These are phyloP conservation scores for Daldinia caldariorum DNA, from an alignment of 495 filamentous ascomycete species.

Conservation along the genomic window DNA sequence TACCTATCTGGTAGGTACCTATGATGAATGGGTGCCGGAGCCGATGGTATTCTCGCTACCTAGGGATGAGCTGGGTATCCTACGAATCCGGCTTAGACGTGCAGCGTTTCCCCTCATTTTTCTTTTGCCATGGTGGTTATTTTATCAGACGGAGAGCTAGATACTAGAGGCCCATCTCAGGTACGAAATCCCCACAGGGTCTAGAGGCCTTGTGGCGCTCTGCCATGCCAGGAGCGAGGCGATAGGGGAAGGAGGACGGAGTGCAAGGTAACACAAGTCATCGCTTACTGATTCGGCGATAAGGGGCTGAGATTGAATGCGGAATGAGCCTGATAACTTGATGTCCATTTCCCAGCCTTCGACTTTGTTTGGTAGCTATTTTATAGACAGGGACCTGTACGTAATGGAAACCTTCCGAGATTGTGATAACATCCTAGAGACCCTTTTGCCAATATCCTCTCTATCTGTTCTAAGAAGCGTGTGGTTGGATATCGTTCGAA, in stretches of 20 bases:
- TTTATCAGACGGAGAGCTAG: constrained; percentile 31
- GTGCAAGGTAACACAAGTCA: constrained; percentile 29
- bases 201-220: constrained; percentile 28
- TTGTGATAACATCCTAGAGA: not conserved
- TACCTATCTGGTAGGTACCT: too few species aligned
- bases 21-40: constrained; percentile 14
- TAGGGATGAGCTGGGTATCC: constrained; percentile 5
- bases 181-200: constrained; percentile 25
- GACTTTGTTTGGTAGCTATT: not conserved
- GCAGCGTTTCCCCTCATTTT: constrained; percentile 40
- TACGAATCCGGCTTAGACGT: constrained; percentile 24
- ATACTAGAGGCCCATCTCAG: not conserved
- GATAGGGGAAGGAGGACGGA: constrained; percentile 11
- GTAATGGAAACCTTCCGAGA: constrained; percentile 19
- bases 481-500: not conserved
- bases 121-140: constrained; percentile 18
- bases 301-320: constrained; percentile 3
- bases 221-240: constrained; percentile 9
- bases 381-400: constrained; percentile 7
- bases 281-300: constrained; percentile 31
- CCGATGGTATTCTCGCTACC: constrained; percentile 22
- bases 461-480: not conserved
- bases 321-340: constrained; percentile 14
- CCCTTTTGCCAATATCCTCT: not conserved
- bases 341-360: not conserved